Conservation (phyloP, 169 alveolate genomes). For the Plasmodium ovale region DNA sequence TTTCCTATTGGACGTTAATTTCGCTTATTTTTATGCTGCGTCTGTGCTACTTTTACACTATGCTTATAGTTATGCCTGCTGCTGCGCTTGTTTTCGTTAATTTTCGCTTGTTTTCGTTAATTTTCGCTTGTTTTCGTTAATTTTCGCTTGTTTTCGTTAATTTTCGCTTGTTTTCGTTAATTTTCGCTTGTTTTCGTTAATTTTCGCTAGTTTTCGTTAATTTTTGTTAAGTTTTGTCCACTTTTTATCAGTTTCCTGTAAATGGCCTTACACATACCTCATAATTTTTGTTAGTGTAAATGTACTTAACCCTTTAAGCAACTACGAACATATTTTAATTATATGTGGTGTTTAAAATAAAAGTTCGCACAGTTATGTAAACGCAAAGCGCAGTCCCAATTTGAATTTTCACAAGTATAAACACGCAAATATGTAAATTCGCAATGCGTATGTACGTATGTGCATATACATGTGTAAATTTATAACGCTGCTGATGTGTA, state of each 20-base stretch:
- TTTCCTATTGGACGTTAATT: no score
- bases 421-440: background rate
- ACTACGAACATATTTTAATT: conserved; percentile 20
- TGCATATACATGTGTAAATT: conserved; percentile 6
- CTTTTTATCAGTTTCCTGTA: no score
- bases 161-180: no score
- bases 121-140: no score
- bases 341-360: conserved; percentile 2
- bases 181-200: no score
- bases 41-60: conserved; percentile 16
- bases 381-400: conserved; percentile 19
- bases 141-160: no score
- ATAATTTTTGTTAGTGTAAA: conserved; percentile 14
- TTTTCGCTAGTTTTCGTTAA: no score
- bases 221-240: background rate
- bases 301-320: background rate
- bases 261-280: background rate
- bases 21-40: no score
- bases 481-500: conserved; percentile 1
- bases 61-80: background rate
- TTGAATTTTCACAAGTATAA: background rate
- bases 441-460: background rate
- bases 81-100: no score
- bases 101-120: no score
- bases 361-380: conserved; percentile 7